phyloP scores from a whole-genome alignment of 192 early-diverging fungal species.

The Borealophlyctis nickersoniae region DNA sequence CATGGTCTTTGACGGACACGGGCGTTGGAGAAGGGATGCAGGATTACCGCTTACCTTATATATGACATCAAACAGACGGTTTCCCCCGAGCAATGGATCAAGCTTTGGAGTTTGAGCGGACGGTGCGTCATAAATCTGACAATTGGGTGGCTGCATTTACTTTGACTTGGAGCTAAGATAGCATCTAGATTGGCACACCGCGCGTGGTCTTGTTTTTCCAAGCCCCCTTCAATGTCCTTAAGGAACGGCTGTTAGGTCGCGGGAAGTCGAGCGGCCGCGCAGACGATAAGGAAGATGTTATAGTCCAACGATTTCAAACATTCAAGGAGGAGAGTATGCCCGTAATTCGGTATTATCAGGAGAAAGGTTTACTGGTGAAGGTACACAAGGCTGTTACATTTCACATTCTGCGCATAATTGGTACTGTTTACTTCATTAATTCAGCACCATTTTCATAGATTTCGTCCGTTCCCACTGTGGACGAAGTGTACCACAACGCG shows the following conservation, averaged over 20 bases:
- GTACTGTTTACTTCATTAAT: too few species aligned
- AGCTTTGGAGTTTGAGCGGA: conserved; percentile 48
- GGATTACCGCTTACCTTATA: neutral
- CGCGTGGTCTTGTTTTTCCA: conserved; percentile 34
- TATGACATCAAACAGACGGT: conserved; percentile 34
- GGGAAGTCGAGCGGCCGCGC: conserved; percentile 51
- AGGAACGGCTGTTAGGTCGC: conserved; percentile 47
- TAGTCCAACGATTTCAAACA: conserved; percentile 46
- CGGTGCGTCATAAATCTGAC: conserved; percentile 7
- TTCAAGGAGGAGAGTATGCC: conserved; percentile 48
- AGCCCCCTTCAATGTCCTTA: conserved; percentile 51
- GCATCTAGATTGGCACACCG: conserved; percentile 14
- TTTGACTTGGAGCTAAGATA: neutral
- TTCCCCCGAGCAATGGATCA: conserved; percentile 54
- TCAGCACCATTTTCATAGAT: conserved; percentile 26
- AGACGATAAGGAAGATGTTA: conserved; percentile 57
- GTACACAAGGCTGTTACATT: conserved; percentile 1
- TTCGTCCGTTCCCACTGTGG: conserved; percentile 30
- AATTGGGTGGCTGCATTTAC: too few species aligned
- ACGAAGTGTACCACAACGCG: conserved; percentile 36
- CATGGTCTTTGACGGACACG: too few species aligned
- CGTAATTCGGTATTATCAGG: conserved; percentile 45
- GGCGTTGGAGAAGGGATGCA: too few species aligned
- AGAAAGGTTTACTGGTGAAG: conserved; percentile 1
- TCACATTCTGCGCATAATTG: neutral